Evolutionary conservation across 306 rosid genomes (phyloP).

Genomic region (Cucurbita pepo): DNA sequence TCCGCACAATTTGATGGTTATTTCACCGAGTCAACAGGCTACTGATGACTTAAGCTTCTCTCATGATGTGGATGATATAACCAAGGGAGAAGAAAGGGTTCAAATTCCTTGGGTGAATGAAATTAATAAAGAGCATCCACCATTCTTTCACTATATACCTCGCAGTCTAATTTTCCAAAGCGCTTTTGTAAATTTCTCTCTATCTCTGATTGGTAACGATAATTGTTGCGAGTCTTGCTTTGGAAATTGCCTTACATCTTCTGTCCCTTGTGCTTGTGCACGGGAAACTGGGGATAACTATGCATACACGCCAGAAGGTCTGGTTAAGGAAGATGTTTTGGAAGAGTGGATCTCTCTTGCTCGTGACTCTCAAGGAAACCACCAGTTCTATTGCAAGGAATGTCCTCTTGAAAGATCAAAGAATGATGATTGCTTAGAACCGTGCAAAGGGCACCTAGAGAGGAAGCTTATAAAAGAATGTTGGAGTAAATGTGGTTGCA

Average conservation of each 20-base stretch:
- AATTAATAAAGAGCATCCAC: conserved; percentile 25
- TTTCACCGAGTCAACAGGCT: conserved; percentile 20
- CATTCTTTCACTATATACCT: conserved; percentile 51
- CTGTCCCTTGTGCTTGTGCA: conserved; percentile 57
- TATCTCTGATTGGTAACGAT: conserved; percentile 43
- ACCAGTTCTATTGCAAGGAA: conserved; percentile 39
- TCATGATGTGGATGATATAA: conserved; percentile 39
- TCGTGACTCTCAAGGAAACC: conserved; percentile 30
- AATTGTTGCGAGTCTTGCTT: conserved; percentile 69
- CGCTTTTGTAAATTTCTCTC: conserved; percentile 41
- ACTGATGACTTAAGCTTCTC: conserved; percentile 24
- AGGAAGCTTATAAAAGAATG: conserved; percentile 78
- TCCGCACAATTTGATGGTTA: conserved; percentile 20
- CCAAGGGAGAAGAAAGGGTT: conserved; percentile 77
- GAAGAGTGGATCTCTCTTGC: conserved; percentile 51
- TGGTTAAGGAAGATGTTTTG: conserved; percentile 52
- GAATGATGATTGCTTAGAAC: conserved; percentile 54
- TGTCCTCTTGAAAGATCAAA: conserved; percentile 66
- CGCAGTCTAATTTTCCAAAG: conserved; percentile 39
- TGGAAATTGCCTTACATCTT: conserved; percentile 53
- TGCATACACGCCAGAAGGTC: conserved; percentile 55
- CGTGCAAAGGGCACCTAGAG: conserved; percentile 84
- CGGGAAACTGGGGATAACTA: conserved; percentile 39
- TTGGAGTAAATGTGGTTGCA: conserved; percentile 92
- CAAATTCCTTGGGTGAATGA: conserved; percentile 56